Conservation (phyloP, 345 rosid species). For the Populus euphratica region DNA sequence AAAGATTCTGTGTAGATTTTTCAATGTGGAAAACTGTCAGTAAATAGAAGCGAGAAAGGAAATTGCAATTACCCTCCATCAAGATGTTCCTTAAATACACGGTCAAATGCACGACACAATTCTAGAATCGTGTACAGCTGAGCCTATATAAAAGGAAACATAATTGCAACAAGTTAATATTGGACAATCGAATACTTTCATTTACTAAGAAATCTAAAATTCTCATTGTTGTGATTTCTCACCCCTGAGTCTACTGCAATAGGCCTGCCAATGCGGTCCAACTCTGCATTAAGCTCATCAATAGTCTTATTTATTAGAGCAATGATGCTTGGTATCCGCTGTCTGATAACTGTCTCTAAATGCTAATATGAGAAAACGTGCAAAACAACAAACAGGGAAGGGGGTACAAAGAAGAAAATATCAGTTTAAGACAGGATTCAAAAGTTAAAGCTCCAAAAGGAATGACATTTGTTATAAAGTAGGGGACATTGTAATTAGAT, state of each 20-base stretch:
- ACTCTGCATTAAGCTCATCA: constrained; percentile 95
- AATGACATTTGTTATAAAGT: background rate
- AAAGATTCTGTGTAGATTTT: background rate
- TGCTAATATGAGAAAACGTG: constrained; percentile 47
- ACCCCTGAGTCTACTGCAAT: constrained; percentile 97
- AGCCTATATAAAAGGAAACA: constrained; percentile 51
- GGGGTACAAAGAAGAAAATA: constrained; percentile 1
- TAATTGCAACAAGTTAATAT: constrained; percentile 16
- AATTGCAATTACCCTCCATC: constrained; percentile 84
- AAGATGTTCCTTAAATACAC: constrained; percentile 93
- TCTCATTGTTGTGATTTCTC: constrained; percentile 28
- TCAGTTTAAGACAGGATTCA: constrained; percentile 3
- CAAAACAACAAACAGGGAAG: constrained; percentile 10
- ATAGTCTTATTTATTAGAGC: constrained; percentile 91
- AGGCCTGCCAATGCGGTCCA: constrained; percentile 97
- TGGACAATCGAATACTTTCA: background rate
- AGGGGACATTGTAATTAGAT: background rate
- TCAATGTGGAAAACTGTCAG: constrained; percentile 2
- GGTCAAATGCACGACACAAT: constrained; percentile 96
- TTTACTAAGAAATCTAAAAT: constrained; percentile 13
- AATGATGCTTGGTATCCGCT: constrained; percentile 94
- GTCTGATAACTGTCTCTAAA: constrained; percentile 88
- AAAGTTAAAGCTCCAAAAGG: background rate
- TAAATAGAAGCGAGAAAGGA: constrained; percentile 4
- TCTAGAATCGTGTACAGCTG: constrained; percentile 92